A percentile compares a stretch with the other conserved stretches of the same genome.
Evolutionary conservation across 805 yeast species (phyloP).

Genomic region (Wickerhamomyces canadensis): DNA sequence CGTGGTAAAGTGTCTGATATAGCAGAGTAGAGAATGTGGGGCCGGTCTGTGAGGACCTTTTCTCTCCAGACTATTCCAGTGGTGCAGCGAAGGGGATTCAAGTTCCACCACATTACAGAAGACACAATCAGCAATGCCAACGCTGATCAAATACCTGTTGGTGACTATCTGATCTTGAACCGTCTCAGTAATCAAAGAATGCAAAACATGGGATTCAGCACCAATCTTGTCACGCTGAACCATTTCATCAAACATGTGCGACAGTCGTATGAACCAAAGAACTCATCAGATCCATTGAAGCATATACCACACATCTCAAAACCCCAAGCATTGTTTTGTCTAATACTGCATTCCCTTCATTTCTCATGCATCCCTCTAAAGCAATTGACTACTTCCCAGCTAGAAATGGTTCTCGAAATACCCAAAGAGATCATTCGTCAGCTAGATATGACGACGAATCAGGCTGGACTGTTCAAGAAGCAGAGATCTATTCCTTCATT

Average conservation of each 20-base stretch:
- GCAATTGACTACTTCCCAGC: constrained; percentile 1
- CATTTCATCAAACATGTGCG: constrained; percentile 11
- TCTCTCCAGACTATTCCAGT: not conserved
- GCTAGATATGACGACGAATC: not conserved
- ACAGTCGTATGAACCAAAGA: constrained; percentile 1
- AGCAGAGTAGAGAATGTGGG: too few relatives aligned
- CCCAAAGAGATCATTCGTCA: not conserved
- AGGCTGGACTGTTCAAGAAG: constrained; percentile 3
- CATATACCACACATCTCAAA: not conserved
- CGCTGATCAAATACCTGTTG: constrained; percentile 7
- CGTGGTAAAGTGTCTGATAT: too few relatives aligned
- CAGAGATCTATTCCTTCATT: constrained; percentile 1
- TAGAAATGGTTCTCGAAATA: constrained; percentile 1
- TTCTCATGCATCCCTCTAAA: constrained; percentile 6
- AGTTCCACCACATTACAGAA: not conserved
- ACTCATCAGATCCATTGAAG: not conserved
- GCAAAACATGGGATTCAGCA: constrained; percentile 2
- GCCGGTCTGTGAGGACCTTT: too few relatives aligned
- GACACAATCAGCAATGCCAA: not conserved
- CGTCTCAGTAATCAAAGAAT: constrained; percentile 3
- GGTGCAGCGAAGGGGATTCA: not conserved
- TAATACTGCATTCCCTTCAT: constrained; percentile 16
- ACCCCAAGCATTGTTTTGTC: constrained; percentile 9
- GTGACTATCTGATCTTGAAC: constrained; percentile 8
- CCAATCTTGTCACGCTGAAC: constrained; percentile 7